Percentiles rank a stretch among this genome's conserved stretches.
These are phyloP conservation scores for Agaricus sinodeliciosus DNA, from an alignment of 768 basidiomycete species.

Conservation along the genomic window DNA sequence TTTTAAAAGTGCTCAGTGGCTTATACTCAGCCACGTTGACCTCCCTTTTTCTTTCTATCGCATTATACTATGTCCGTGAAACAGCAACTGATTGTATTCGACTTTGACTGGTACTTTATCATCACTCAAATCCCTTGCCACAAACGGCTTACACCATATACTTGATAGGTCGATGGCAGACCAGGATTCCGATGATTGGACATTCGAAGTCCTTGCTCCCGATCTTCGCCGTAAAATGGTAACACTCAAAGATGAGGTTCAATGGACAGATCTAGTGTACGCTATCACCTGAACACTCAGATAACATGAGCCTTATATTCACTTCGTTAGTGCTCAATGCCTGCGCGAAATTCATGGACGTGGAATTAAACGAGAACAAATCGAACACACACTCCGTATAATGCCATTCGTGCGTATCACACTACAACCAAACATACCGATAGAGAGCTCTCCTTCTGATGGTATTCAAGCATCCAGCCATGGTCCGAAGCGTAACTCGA, in stretches of 20 bases:
- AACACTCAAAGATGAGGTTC: constrained; percentile 48
- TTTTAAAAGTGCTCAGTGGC: too few relatives aligned
- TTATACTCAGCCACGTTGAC: neutral
- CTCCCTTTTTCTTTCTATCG: neutral
- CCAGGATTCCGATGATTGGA: constrained; percentile 94
- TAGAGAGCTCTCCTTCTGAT: neutral
- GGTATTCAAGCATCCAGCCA: constrained; percentile 80
- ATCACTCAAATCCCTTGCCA: constrained; percentile 2
- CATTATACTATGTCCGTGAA: constrained; percentile 16
- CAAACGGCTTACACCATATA: neutral
- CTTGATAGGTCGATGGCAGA: constrained; percentile 75
- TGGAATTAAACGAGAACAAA: constrained; percentile 65
- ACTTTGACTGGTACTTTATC: constrained; percentile 83
- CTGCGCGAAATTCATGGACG: constrained; percentile 65
- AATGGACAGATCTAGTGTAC: constrained; percentile 97
- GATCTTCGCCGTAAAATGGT: constrained; percentile 82
- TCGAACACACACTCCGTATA: constrained; percentile 67
- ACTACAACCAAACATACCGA: neutral
- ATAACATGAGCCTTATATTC: neutral
- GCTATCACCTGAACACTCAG: constrained; percentile 13
- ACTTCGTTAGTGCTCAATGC: constrained; percentile 46
- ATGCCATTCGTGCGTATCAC: constrained; percentile 75
- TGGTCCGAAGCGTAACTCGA: constrained; percentile 80
- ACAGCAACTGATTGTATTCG: constrained; percentile 82
- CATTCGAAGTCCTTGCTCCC: constrained; percentile 82